phyloP scores from a whole-genome alignment of 805 yeast species.

The Suhomyces prunicola region DNA sequence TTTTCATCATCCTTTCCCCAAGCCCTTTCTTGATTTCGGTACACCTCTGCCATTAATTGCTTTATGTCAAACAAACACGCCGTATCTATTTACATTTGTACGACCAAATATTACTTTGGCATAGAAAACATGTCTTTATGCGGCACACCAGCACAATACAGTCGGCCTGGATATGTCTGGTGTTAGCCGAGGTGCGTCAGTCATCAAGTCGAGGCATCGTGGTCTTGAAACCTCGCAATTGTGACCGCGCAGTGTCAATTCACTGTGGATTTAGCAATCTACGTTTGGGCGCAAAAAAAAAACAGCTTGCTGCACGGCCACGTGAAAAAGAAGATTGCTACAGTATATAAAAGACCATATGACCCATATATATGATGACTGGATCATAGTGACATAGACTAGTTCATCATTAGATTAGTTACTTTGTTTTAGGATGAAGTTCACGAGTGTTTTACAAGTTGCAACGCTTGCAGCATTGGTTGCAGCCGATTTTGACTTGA shows the following conservation, averaged over 20 bases:
- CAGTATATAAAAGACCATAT: not conserved
- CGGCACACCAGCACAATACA: too few species aligned
- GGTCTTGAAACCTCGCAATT: not conserved
- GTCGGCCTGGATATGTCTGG: too few species aligned
- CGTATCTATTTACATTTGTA: not conserved
- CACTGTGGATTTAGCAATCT: conserved; percentile 2
- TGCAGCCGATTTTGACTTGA: conserved; percentile 3
- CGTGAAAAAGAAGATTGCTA: not conserved
- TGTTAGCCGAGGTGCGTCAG: too few species aligned
- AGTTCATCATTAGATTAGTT: too few species aligned
- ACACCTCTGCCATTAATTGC: not conserved
- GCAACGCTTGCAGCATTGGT: not conserved
- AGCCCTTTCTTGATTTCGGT: not conserved
- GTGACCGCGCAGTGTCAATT: not conserved
- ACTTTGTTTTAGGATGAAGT: not conserved
- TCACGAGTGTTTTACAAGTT: not conserved
- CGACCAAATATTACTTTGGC: too few species aligned
- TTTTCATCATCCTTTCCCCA: not conserved
- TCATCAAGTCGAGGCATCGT: not conserved
- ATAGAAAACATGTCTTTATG: too few species aligned
- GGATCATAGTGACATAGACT: too few species aligned
- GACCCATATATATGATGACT: too few species aligned
- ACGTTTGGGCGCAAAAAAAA: conserved; percentile 3
- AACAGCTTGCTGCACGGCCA: not conserved
- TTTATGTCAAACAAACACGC: not conserved